Conservation (phyloP, 495 filamentous ascomycete species). For the Neurospora sp. region DNA sequence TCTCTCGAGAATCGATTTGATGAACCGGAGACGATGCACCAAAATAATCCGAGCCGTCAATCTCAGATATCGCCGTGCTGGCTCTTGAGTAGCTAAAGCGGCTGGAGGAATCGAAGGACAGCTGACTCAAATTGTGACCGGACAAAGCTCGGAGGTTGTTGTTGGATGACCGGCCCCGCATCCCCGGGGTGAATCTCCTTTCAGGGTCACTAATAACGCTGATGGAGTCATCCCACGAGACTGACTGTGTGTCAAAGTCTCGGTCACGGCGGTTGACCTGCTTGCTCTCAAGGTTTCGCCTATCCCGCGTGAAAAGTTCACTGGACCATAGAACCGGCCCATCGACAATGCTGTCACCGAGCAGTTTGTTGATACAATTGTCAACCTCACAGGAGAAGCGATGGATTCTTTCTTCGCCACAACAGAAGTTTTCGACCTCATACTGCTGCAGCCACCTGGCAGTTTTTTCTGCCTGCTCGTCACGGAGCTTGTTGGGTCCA, state of each 20-base stretch:
- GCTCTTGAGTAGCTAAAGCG: conserved; percentile 49
- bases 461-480: conserved; percentile 86
- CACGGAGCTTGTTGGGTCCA: conserved; percentile 88
- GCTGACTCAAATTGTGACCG: conserved; percentile 46
- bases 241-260: conserved; percentile 27
- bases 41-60: conserved; percentile 63
- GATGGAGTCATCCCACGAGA: conserved; percentile 40
- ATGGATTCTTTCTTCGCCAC: conserved; percentile 91
- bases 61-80: conserved; percentile 48
- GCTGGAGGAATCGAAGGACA: conserved; percentile 55
- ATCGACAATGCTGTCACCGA: conserved; percentile 77
- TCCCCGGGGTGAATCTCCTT: conserved; percentile 19
- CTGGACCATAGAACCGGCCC: conserved; percentile 90
- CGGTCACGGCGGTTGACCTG: conserved; percentile 22
- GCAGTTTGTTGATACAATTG: conserved; percentile 73
- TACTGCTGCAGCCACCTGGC: conserved; percentile 73
- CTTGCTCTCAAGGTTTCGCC: conserved; percentile 60
- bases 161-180: conserved; percentile 3
- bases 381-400: conserved; percentile 88
- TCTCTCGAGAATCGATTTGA: conserved; percentile 67
- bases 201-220: conserved; percentile 46
- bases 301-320: conserved; percentile 74
- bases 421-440: conserved; percentile 87
- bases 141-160: conserved; percentile 45
- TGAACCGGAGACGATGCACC: conserved; percentile 57